Conservation (phyloP, 2,329 filamentous ascomycete species). For the Fonsecaea monophora region DNA sequence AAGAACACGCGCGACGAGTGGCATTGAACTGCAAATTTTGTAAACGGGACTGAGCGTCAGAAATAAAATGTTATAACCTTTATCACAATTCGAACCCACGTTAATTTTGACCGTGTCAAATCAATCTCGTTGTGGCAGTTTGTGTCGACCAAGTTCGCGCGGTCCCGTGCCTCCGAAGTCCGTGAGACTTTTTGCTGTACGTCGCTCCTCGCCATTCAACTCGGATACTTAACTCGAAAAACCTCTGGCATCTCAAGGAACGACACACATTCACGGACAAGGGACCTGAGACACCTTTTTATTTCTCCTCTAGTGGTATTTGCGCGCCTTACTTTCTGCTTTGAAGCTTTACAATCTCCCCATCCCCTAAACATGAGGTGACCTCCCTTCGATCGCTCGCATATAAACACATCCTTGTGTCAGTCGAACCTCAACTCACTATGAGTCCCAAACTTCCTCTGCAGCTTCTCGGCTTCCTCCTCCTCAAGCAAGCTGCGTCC, state of each 20-base stretch:
- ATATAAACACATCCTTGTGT: background rate
- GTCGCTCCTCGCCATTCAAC: background rate
- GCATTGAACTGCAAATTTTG: background rate
- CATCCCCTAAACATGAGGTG: conserved; percentile 11
- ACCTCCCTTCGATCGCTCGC: conserved; percentile 8
- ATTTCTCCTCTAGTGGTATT: background rate
- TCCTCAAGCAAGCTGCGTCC: conserved; percentile 51
- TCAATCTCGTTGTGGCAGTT: background rate
- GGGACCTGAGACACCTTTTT: background rate
- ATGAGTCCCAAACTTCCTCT: conserved; percentile 25
- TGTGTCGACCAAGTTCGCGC: background rate
- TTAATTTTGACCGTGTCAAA: background rate
- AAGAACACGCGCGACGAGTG: conserved; percentile 3
- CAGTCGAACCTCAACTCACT: background rate
- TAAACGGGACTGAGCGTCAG: background rate
- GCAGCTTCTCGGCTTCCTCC: conserved; percentile 22
- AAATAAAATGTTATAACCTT: background rate
- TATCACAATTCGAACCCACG: background rate
- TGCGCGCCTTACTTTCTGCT: background rate
- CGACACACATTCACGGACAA: background rate
- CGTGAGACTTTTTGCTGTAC: background rate
- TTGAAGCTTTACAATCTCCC: background rate
- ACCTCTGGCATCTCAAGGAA: background rate
- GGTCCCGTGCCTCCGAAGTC: background rate
- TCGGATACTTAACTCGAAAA: background rate